Base-by-base conservation (phyloP, 129 eudicot genomes). In the Ambrosia trifida region DNA sequence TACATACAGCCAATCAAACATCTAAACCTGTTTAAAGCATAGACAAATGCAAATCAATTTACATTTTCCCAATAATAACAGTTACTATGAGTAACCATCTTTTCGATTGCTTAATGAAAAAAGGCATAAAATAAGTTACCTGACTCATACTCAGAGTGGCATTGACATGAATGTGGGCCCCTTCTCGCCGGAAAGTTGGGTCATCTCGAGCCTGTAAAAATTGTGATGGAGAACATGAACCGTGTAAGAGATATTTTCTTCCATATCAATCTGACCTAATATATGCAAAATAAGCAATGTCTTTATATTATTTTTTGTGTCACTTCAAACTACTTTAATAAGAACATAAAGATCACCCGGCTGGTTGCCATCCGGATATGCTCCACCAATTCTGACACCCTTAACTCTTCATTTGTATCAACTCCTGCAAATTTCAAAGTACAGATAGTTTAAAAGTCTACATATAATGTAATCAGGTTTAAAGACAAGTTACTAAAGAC, bases 311-410 rank as follows among this genome's bases (percentile, higher is more conserved):
- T 41, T 28, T 18, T 12, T 41, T 24, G 1, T 57, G 4, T 47
- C 11, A 64, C 10, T 64, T 54, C 47, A 32, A 65, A 44, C 10
- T 74, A 91, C 97, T 94, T 88, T 88, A 8, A 91, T 74, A 31
- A 60, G 31, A 71, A 91, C 91, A 79, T 72, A 77, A 51, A 91
- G 96, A 84, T 91, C 96, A 33, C 97, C 97, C 7, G 93, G 96
- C 54, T 85, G 87, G 41, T 83, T 76, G 53, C 97, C 97, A 52
- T 88, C 94, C 1, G 97, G 96, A 77, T 91, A 96, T 20, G 97
- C 87, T 64, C 97, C 97, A 61, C 96, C 97, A 72, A 84, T 74
- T 84, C 91, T 86, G 83, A 75, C 31, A 88, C 81, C 79, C 81
- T 86, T 36, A 91, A 60, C 65, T 83, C 81, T 61, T 88, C 97